Conservation (phyloP, 148 eudicot species). For the Simmondsia chinensis region DNA sequence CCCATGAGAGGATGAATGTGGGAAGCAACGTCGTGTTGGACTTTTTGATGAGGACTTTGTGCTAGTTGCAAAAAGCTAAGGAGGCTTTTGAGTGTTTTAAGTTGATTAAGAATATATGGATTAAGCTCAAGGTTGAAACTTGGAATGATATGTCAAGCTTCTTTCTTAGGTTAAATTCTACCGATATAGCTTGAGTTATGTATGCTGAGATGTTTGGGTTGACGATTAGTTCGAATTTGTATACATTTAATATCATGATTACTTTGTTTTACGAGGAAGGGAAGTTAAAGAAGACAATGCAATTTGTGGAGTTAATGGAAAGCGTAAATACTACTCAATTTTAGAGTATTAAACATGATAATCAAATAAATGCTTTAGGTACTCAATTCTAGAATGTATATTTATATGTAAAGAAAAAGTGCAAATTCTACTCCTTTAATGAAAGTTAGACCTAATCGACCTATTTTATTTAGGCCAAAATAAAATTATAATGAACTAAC, state of each 20-base stretch:
- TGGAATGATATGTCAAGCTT: slow-evolving; percentile 52
- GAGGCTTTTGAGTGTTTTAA: slow-evolving; percentile 42
- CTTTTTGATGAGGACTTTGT: slow-evolving; percentile 35
- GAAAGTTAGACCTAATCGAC: too few species aligned
- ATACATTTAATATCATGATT: slow-evolving; percentile 72
- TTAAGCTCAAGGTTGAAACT: slow-evolving; percentile 40
- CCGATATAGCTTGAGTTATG: slow-evolving; percentile 44
- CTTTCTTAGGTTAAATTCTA: slow-evolving; percentile 36
- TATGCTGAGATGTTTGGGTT: slow-evolving; percentile 66
- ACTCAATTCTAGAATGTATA: too few species aligned
- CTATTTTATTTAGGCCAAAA: too few species aligned
- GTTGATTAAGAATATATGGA: slow-evolving; percentile 37
- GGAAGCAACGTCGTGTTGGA: slow-evolving; percentile 33
- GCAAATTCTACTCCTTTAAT: too few species aligned
- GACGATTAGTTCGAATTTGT: slow-evolving; percentile 38
- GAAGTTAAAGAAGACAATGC: slow-evolving; percentile 53
- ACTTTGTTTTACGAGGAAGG: slow-evolving; percentile 70
- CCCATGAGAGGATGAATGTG: slow-evolving; percentile 22
- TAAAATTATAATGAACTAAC: too few species aligned
- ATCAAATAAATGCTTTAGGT: too few species aligned
- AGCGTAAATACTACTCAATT: too few species aligned
- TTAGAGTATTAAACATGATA: too few species aligned
- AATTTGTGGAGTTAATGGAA: slow-evolving; percentile 54
- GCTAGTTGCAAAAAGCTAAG: slow-evolving; percentile 38
- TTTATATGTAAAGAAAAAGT: too few species aligned